Base-by-base conservation (phyloP, 2,329 filamentous ascomycete genomes). In the Exserohilum rostratum region DNA sequence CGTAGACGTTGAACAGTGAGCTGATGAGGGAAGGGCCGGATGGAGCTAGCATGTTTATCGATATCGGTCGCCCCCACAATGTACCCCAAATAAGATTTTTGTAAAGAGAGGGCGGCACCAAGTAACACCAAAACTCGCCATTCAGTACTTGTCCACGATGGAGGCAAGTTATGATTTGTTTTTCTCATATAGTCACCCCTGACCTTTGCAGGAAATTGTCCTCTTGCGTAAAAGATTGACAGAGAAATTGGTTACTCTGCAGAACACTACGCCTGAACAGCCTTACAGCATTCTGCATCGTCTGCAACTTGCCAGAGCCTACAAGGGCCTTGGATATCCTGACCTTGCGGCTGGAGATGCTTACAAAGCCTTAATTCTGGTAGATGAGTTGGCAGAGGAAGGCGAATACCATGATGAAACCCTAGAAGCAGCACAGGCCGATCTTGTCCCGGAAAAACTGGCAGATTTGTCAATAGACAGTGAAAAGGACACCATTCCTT, bases 301-400 rank as follows among this genome's bases (percentile, higher is more conserved):
- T 18, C 78, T 88, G 6, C 83, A 88, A 60, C 85, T 93, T 29
- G 91, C 91, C 20, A 78, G 84, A 30, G 80, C 89, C 37, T 87
- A 97, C 74, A 83, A 87, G 13, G 80, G 86, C 40, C 82, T 97
- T 42, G 90, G 87, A 33, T 98, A 96, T 74, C 91, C 91, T 0
- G 95, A 99, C 73, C 84, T 99, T 34, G 92, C 92, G 5, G 88
- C 89, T 10, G 91, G 91, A 30, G 93, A 97, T 79, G 91, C 91
- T 5, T 98, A 98, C 73, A 88, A 90, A 50, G 92, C 93, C 1
- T 82, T 98, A n/a, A 84, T 96, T 3, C 79, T 99, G 42, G 84
- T 90, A 13, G 93, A 98, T 69, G 91, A 95, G 62, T 83, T 91
- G 31, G 76, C 82, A 60, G 88, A 95, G 50, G 90, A 93, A 58